These are phyloP conservation scores for Parietaria judaica DNA, from an alignment of 306 rosid species.

Conservation along the genomic window DNA sequence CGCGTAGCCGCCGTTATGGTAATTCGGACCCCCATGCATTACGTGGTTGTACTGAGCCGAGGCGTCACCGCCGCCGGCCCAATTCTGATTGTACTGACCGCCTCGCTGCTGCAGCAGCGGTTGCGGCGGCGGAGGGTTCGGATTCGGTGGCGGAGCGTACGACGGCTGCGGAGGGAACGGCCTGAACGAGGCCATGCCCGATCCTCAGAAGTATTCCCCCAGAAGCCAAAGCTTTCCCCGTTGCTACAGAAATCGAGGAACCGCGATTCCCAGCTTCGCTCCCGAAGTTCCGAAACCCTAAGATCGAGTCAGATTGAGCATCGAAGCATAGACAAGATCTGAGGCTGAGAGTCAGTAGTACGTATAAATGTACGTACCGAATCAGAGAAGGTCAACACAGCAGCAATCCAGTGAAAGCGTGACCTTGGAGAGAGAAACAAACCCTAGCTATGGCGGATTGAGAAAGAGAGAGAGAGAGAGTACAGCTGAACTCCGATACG, in stretches of 20 bases:
- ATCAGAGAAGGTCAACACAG: too few species aligned
- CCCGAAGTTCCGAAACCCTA: neutral
- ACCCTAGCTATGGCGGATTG: too few species aligned
- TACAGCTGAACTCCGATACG: too few species aligned
- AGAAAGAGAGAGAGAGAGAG: too few species aligned
- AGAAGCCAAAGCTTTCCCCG: neutral
- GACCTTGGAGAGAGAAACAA: too few species aligned
- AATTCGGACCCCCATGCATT: conserved; percentile 37
- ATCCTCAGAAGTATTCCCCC: conserved; percentile 10
- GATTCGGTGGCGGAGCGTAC: conserved; percentile 41
- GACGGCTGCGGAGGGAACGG: conserved; percentile 88
- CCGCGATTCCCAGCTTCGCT: conserved; percentile 8
- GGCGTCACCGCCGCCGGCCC: conserved; percentile 37
- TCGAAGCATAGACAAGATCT: too few species aligned
- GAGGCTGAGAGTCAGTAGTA: too few species aligned
- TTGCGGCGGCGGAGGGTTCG: conserved; percentile 41
- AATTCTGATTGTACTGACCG: conserved; percentile 55
- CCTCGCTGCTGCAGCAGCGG: conserved; percentile 38
- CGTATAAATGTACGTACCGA: too few species aligned
- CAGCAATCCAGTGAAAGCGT: too few species aligned
- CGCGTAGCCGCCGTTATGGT: conserved; percentile 27
- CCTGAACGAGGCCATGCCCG: conserved; percentile 78
- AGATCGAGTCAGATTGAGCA: neutral
- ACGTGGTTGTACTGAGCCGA: conserved; percentile 30
- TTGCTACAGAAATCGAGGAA: too few species aligned